Evolutionary conservation across 176 grass and related monocot genomes (phyloP), one percentile per base, ranked within the genome.

Genomic region (Cenchrus purpureus): DNA sequence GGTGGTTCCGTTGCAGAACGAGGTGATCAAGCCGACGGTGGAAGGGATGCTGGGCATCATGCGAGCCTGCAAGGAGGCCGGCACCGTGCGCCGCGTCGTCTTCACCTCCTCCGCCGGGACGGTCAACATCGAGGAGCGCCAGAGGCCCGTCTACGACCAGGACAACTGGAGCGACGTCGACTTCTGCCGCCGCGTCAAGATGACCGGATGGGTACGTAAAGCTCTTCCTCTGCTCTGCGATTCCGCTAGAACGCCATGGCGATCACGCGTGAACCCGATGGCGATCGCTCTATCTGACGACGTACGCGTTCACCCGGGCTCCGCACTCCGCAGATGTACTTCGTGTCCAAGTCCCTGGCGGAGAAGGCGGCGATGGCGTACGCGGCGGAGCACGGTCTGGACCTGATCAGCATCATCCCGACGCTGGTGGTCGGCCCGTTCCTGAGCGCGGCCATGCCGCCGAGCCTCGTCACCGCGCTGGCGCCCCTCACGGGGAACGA

Each of bases 81-180:
- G 91, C 54, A 95, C 96, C 17, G 91, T 95, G 37, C 91, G 80
- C 53, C 96, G 93, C 62, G 66, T 98, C 57, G 81, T 98, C 61
- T 98, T 95, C 93, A 98, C 96, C 1, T 98, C 96, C 52, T 95
- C 96, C 10, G 93, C 91, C 8, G 96, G 96, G 46, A 87, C 87
- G 1, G 89, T 92, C 71, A 94, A 92, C 82, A 73, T 94, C 71
- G 87, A 95, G 86, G 91, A 90, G 87, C 71, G 70, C 22, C 71
- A 16, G 72, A 22, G 80, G 59, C 64, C 83, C 7, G 74, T 78
- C 77, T 95, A 98, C 82, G 91, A 95, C 64, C 83, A 98, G 46
- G 85, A 83, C 71, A 84, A 87, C 68, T 98, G 96, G 96, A 98
- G 83, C 81, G 89, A 94, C 87, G 16, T 92, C 32, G 91, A 98